These are phyloP conservation scores for Taphrina deformans DNA, from an alignment of 1,139 yeast genomes.

Conservation along the genomic window DNA sequence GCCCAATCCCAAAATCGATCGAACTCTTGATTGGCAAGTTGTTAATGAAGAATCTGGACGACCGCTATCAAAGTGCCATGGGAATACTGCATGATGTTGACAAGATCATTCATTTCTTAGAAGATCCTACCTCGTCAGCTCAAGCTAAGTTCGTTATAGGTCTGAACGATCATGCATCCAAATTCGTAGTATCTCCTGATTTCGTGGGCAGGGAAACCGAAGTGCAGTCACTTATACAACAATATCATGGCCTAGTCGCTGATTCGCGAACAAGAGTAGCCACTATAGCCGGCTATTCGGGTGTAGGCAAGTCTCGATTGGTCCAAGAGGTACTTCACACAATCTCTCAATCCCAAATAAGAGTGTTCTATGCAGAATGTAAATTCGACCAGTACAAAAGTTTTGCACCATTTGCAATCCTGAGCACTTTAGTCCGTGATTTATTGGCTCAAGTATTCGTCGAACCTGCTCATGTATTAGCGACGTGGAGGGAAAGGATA, in stretches of 20 bases:
- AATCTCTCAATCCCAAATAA: conserved; percentile 4
- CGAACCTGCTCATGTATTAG: conserved; percentile 1
- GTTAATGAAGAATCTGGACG: conserved; percentile 30
- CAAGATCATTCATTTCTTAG: conserved; percentile 13
- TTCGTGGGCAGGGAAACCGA: conserved; percentile 26
- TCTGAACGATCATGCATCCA: conserved; percentile 21
- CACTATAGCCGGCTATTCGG: conserved; percentile 28
- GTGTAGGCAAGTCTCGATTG: conserved; percentile 32
- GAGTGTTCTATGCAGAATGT: conserved; percentile 17
- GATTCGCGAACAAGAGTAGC: conserved; percentile 20
- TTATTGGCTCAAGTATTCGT: conserved; percentile 22
- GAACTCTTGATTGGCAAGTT: conserved; percentile 14
- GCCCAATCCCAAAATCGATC: conserved; percentile 1
- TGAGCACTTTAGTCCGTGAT: conserved; percentile 9
- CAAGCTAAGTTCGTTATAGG: conserved; percentile 3
- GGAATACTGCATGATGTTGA: conserved; percentile 27
- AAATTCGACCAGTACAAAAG: conserved; percentile 30
- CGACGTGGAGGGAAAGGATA: not conserved
- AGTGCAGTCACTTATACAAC: not conserved
- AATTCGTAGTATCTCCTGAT: conserved; percentile 16
- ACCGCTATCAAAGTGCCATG: conserved; percentile 22
- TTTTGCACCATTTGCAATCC: conserved; percentile 26
- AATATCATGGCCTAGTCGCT: not conserved
- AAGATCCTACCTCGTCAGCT: not conserved
- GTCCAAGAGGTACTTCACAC: conserved; percentile 7